Base-by-base conservation (phyloP, 2,329 filamentous ascomycete species). In the Beauveria rudraprayagi region DNA sequence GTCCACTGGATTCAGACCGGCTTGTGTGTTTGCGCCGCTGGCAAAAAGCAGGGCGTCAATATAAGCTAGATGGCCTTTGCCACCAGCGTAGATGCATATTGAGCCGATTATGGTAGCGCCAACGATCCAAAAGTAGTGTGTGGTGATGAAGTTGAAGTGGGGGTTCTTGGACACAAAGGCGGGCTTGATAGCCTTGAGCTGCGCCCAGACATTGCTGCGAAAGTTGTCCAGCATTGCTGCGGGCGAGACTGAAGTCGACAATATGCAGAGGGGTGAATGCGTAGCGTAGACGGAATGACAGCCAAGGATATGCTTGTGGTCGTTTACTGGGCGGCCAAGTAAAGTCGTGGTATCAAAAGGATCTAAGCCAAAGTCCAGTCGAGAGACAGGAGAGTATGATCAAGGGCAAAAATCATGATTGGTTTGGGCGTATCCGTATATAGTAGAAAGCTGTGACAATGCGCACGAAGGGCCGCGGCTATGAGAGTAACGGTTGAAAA, bases 31-130 rank as follows among this genome's bases (percentile, higher is more conserved):
- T 61, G 90, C 80, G 56, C 94, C 93, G 59, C 85, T 86, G n/a
- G 89, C 84, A 67, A 97, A 91, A 79, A 96, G 91, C 17, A 99
- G 82, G 2, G 92, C 87, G 78, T 99, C 92, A 67, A 94, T 90
- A 69, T 96, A 99, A 2, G 73, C 64, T 62, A 97, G 72, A 17
- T 84, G 76, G 28, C 84, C 83, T 4, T 77, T 78, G 50, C 76
- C 78, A 19, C 77, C 70, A 19, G 82, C 83, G 67, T 85, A 97
- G 19, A 99, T 73, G 56, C 96, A 79, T 65, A 97, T 77, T 0
- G 92, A 96, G 17, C 85, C 86, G 52, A 92, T 56, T 1, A 99
- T 78, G 5, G 83, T 80, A 73, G 90, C 84, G 63, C 83, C 78
- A 61, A 97, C 81, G 65, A 99, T 88, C 77, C 91, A 96, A 61